Conservation (phyloP, 129 eudicot species). For the Dittrichia graveolens region DNA sequence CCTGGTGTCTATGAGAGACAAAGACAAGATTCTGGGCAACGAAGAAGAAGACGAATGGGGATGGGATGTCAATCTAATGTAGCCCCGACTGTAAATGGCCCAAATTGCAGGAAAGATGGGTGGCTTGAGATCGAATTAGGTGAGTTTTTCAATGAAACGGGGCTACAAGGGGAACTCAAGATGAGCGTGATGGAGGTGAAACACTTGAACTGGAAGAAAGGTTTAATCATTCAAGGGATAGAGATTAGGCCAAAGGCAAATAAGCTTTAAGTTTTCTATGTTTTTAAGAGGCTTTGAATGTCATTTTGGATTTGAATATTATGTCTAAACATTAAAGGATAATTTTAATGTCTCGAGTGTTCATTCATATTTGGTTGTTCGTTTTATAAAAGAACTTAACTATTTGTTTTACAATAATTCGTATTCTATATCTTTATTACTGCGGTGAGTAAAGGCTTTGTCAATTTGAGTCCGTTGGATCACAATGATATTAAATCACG, state of each 20-base stretch:
- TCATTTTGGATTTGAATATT: too few relatives aligned
- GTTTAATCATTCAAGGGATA: constrained; percentile 38
- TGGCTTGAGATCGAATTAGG: constrained; percentile 76
- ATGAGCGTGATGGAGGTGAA: constrained; percentile 53
- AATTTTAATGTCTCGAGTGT: too few relatives aligned
- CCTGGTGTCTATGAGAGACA: constrained; percentile 28
- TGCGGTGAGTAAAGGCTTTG: too few relatives aligned
- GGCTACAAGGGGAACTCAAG: constrained; percentile 43
- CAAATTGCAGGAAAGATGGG: constrained; percentile 51
- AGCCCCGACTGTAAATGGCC: constrained; percentile 24
- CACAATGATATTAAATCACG: too few relatives aligned
- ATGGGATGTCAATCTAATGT: constrained; percentile 3
- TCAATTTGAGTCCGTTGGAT: too few relatives aligned
- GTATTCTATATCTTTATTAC: too few relatives aligned
- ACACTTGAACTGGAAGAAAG: constrained; percentile 50
- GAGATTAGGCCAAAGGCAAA: constrained; percentile 40
- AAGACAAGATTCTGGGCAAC: constrained; percentile 16
- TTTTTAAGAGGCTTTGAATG: too few relatives aligned
- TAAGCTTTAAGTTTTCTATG: too few relatives aligned
- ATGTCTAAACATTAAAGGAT: too few relatives aligned
- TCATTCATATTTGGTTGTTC: too few relatives aligned
- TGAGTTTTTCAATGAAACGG: constrained; percentile 34
- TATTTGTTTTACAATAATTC: too few relatives aligned
- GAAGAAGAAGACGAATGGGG: constrained; percentile 31
- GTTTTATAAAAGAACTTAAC: too few relatives aligned